Evolutionary conservation across 768 basidiomycete species (phyloP).

Genomic region (Xerocomus brunneocitrinus): DNA sequence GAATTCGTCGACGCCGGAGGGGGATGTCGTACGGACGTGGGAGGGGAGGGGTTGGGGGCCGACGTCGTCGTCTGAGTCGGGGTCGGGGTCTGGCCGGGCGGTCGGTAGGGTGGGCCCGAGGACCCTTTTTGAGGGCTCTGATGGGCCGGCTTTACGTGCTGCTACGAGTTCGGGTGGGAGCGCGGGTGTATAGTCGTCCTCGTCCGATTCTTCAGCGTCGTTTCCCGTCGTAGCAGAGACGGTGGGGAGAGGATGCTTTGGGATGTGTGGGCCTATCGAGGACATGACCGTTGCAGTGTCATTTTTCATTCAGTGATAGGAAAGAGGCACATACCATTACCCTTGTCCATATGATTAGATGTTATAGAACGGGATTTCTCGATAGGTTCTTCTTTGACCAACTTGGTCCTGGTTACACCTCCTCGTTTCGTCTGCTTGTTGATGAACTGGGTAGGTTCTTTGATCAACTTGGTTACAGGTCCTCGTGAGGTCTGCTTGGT

Average conservation of each 20-base stretch:
- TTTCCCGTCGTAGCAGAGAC: too few species aligned
- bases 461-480: too few species aligned
- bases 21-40: constrained; percentile 29
- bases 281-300: constrained; percentile 33
- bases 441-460: too few species aligned
- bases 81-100: constrained; percentile 29
- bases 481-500: too few species aligned
- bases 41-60: constrained; percentile 77
- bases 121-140: constrained; percentile 29
- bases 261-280: constrained; percentile 54
- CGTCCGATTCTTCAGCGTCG: constrained; percentile 36
- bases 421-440: too few species aligned
- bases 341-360: too few species aligned
- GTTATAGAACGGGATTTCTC: too few species aligned
- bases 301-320: too few species aligned
- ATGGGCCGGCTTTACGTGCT: constrained; percentile 32
- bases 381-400: too few species aligned
- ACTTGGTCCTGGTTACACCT: too few species aligned
- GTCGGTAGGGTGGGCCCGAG: constrained; percentile 51
- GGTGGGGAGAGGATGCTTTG: constrained; percentile 39
- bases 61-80: constrained; percentile 69
- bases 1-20: constrained; percentile 76
- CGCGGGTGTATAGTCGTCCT: constrained; percentile 67
- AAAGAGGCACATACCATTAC: too few species aligned
- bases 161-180: constrained; percentile 69